These are phyloP conservation scores for Colletotrichum lindemuthianum DNA, from an alignment of 2,329 filamentous ascomycete genomes.

Conservation along the genomic window DNA sequence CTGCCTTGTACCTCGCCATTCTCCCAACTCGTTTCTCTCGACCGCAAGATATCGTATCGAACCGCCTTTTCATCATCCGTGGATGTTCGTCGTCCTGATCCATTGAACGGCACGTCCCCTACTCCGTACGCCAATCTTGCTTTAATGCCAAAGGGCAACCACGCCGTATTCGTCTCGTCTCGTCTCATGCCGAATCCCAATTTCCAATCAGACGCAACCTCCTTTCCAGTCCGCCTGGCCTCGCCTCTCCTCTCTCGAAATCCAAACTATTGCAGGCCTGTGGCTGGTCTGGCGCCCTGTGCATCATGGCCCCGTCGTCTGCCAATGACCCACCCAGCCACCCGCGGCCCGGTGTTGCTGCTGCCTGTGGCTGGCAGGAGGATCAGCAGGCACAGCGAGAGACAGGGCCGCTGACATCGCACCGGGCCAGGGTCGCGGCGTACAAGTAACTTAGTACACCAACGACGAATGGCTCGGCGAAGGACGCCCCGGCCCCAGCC, in stretches of 20 bases:
- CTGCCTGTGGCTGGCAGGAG: slow-evolving; percentile 3
- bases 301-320: slow-evolving; percentile 15
- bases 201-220: slow-evolving; percentile 10
- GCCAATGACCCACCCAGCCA: slow-evolving; percentile 5
- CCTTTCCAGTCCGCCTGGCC: neutral
- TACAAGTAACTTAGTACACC: no score
- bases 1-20: slow-evolving; percentile 4
- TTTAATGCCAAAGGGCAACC: slow-evolving; percentile 13
- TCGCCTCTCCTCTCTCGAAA: neutral
- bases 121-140: slow-evolving; percentile 11
- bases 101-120: neutral
- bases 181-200: slow-evolving; percentile 15
- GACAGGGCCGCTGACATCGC: slow-evolving; percentile 11
- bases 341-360: slow-evolving; percentile 6
- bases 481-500: neutral
- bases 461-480: slow-evolving; percentile 22
- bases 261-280: slow-evolving; percentile 11
- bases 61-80: neutral
- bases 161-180: slow-evolving; percentile 32
- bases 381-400: neutral
- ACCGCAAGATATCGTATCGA: neutral
- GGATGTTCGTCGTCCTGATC: neutral
- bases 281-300: slow-evolving; percentile 15
- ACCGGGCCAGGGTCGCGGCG: slow-evolving; percentile 17
- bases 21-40: neutral